Conservation (phyloP, 768 basidiomycete genomes). For the Agaricus sinodeliciosus region DNA sequence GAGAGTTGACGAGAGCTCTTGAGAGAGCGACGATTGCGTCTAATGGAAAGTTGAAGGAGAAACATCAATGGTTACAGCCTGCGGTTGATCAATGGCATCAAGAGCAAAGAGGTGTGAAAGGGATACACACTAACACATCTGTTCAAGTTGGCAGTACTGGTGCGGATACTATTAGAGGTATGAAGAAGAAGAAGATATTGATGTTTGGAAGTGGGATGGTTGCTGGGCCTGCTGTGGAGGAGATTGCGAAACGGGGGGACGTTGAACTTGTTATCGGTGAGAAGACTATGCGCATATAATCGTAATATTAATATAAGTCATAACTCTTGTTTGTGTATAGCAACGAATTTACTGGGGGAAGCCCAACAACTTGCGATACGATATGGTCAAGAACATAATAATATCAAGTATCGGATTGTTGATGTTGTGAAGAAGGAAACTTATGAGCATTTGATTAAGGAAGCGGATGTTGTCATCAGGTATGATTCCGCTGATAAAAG, state of each 20-base stretch:
- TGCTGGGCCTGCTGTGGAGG: constrained; percentile 79
- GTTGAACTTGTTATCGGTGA: constrained; percentile 73
- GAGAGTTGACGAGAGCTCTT: constrained; percentile 38
- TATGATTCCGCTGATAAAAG: constrained; percentile 21
- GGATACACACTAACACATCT: background rate
- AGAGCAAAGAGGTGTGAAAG: constrained; percentile 9
- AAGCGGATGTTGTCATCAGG: constrained; percentile 83
- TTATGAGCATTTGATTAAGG: constrained; percentile 46
- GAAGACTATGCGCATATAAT: constrained; percentile 19
- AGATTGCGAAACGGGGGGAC: constrained; percentile 56
- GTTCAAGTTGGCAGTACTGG: background rate
- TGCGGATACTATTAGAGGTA: background rate
- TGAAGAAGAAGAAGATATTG: constrained; percentile 56
- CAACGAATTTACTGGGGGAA: constrained; percentile 65
- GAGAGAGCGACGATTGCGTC: constrained; percentile 66
- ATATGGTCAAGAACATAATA: constrained; percentile 27
- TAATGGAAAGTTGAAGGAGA: constrained; percentile 44
- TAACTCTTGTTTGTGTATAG: constrained; percentile 31
- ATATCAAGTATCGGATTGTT: constrained; percentile 49
- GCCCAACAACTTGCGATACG: constrained; percentile 36
- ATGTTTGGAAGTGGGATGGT: constrained; percentile 96
- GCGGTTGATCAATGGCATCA: constrained; percentile 39
- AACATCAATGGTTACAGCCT: constrained; percentile 53
- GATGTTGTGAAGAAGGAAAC: constrained; percentile 47
- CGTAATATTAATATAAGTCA: background rate